Evolutionary conservation across 1,284 basidiomycete species (phyloP), one percentile per base, ranked within the genome.

Genomic region (Papiliotrema terrestris): DNA sequence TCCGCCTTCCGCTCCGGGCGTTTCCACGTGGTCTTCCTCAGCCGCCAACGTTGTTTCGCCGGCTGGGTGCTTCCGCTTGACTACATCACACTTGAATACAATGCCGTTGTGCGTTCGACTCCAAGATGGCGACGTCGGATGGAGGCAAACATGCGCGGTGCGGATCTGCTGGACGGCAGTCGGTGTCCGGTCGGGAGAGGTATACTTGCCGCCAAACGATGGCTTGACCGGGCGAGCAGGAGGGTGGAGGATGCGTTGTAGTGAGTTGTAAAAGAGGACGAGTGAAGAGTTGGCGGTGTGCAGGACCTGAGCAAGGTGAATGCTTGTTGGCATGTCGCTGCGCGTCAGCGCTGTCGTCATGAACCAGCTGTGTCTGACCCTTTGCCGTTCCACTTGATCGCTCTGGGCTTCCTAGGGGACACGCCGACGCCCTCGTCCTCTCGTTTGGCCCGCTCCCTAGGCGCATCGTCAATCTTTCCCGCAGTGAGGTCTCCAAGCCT

Each of bases 251-350:
- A 60, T 62, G 26, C 67, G 62, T 36, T 69, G 66, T 15, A 68
- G 55, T 3, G 71, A 66, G 2, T 65, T 71, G 59, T 75, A 72
- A 61, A 73, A 75, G 1, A 75, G 63, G 14, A 67, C 58, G 2
- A 70, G 49, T 11, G 72, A 68, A 0, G 71, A 56, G 39, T 57
- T 42, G 8, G 58, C 36, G 8, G 63, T 52, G 14, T 63, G 54
- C 2, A 68, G 49, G 8, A 49, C n/a, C 2, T 54, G 49, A n/a
- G 65, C 57, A 20, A 56, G 46, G 43, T 56, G 39, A 44, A 56
- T 17, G 50, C 63, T 20, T 44, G 60, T 38, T 52, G 54, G 26
- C 42, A 15, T 19, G 59, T 63, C 47, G 13, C 19, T 29, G 29
- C 38, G 19, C 39, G 22, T 52, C 9, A 49, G 19, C n/a, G 38